These are phyloP conservation scores for Aspergillus kassunensis DNA, from an alignment of 495 filamentous ascomycete genomes.

Conservation along the genomic window DNA sequence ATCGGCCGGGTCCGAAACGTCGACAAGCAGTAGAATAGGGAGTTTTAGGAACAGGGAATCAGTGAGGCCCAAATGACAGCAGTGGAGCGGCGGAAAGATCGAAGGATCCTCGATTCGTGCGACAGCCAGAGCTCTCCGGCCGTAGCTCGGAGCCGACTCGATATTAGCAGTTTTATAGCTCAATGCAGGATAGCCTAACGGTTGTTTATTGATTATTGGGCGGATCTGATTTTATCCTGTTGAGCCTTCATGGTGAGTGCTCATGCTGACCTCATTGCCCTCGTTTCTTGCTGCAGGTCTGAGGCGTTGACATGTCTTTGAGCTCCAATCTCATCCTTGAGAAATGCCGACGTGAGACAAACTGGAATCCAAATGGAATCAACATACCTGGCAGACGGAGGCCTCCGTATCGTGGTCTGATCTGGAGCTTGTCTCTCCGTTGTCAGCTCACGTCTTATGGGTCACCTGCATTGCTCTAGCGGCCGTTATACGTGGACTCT, in stretches of 20 bases:
- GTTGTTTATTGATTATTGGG: background rate
- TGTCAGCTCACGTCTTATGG: background rate
- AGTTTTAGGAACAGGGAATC: background rate
- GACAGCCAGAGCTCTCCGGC: background rate
- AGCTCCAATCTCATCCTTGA: too few relatives aligned
- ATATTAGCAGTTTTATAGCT: background rate
- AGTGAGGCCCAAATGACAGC: background rate
- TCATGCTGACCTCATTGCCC: too few relatives aligned
- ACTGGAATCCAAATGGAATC: too few relatives aligned
- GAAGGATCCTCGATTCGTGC: conserved; percentile 5
- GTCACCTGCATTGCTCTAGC: too few relatives aligned
- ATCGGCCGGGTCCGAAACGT: conserved; percentile 9
- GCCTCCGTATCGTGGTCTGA: background rate
- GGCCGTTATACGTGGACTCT: too few relatives aligned
- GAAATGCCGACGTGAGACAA: too few relatives aligned
- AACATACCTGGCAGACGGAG: background rate
- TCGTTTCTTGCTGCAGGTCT: too few relatives aligned
- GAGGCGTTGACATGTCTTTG: too few relatives aligned
- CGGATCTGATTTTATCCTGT: conserved; percentile 12
- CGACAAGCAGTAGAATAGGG: background rate
- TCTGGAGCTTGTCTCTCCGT: background rate
- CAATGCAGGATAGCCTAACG: background rate
- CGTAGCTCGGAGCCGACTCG: conserved; percentile 8
- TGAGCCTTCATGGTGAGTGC: too few relatives aligned
- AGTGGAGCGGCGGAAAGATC: conserved; percentile 8